phyloP scores from a whole-genome alignment of 129 eudicot genomes.

The Smallanthus sonchifolius region DNA sequence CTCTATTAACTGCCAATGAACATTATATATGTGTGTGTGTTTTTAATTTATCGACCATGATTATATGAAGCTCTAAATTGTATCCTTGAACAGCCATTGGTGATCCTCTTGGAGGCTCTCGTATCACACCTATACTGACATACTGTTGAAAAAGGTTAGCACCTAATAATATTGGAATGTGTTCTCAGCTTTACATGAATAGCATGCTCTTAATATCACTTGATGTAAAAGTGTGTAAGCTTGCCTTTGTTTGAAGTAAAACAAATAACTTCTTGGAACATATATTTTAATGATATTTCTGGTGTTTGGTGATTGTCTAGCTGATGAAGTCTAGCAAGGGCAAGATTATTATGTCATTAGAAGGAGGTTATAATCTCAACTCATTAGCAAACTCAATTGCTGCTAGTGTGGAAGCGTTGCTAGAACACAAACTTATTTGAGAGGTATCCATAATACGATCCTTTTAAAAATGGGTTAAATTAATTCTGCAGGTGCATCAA shows the following conservation, averaged over 20 bases:
- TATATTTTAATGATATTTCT: constrained; percentile 1
- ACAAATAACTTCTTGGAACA: not conserved
- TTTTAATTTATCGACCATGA: not conserved
- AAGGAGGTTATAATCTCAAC: constrained; percentile 87
- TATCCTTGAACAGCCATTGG: constrained; percentile 56
- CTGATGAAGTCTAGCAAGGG: constrained; percentile 82
- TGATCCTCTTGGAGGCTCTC: constrained; percentile 96
- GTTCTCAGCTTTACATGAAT: not conserved
- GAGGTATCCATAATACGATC: constrained; percentile 15
- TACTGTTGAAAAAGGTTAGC: constrained; percentile 78
- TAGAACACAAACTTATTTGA: constrained; percentile 44
- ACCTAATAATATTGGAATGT: not conserved
- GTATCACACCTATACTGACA: constrained; percentile 71
- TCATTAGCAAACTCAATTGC: constrained; percentile 71
- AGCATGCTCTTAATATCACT: not conserved
- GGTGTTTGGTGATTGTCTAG: constrained; percentile 35
- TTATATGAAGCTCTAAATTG: not conserved
- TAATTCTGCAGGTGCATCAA: constrained; percentile 49
- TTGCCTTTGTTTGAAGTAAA: not conserved
- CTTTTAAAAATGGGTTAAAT: constrained; percentile 22
- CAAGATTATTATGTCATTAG: constrained; percentile 77
- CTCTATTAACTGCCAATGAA: constrained; percentile 6
- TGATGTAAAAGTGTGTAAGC: not conserved
- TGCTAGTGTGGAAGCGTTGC: constrained; percentile 73
- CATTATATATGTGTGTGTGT: not conserved